These are phyloP conservation scores for Geotrichum carabidarum DNA, from an alignment of 1,139 yeast genomes.

Conservation along the genomic window DNA sequence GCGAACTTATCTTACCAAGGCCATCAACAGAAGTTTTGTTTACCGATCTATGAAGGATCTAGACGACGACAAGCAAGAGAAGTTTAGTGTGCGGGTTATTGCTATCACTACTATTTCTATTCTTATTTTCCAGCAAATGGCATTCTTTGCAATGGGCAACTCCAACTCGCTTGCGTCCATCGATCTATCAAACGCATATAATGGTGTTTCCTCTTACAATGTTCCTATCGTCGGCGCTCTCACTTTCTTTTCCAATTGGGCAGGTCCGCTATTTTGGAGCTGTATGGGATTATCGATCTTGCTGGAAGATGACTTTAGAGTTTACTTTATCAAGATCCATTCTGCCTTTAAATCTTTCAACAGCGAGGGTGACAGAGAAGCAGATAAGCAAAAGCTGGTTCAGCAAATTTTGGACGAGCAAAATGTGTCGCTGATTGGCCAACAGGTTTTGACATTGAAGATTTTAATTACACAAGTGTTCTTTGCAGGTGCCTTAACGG, in stretches of 20 bases:
- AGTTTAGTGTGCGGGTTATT: conserved; percentile 20
- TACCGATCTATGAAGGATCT: conserved; percentile 19
- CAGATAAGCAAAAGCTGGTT: conserved; percentile 1
- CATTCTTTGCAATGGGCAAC: conserved; percentile 84
- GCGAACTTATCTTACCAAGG: conserved; percentile 25
- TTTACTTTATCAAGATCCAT: conserved; percentile 10
- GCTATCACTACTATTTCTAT: conserved; percentile 29
- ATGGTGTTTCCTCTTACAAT: conserved; percentile 70
- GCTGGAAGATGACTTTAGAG: conserved; percentile 36
- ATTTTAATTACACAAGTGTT: conserved; percentile 43
- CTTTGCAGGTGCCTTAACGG: conserved; percentile 55
- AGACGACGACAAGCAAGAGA: conserved; percentile 11
- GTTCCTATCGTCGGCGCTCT: conserved; percentile 69
- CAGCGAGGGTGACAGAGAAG: background rate
- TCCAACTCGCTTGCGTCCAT: conserved; percentile 90
- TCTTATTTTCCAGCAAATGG: conserved; percentile 56
- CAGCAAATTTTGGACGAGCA: background rate
- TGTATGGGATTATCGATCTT: conserved; percentile 48
- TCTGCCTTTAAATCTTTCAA: conserved; percentile 1
- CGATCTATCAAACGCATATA: conserved; percentile 85
- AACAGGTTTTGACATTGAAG: conserved; percentile 32
- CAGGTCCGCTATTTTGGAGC: conserved; percentile 82
- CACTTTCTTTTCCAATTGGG: conserved; percentile 77
- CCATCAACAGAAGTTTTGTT: conserved; percentile 24
- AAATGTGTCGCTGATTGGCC: conserved; percentile 13